Conservation (phyloP, 371 early-diverging fungal species). For the Mucor velutinosus region DNA sequence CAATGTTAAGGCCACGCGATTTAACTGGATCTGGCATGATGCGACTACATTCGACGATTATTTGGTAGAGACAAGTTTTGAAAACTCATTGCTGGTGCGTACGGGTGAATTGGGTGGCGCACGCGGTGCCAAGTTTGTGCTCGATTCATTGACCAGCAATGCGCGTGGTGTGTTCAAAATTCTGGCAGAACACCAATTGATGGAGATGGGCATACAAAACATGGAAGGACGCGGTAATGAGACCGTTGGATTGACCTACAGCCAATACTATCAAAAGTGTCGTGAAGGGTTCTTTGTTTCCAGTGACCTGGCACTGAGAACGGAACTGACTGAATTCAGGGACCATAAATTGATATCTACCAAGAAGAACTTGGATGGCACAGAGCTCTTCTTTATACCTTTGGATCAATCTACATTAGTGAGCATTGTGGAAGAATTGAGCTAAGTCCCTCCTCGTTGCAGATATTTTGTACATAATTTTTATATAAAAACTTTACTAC, state of each 20-base stretch:
- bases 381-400: constrained; percentile 84
- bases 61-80: constrained; percentile 79
- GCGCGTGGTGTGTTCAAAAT: constrained; percentile 81
- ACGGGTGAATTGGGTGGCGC: constrained; percentile 56
- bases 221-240: constrained; percentile 41
- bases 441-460: not conserved
- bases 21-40: constrained; percentile 91
- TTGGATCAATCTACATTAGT: constrained; percentile 65
- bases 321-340: constrained; percentile 87
- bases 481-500: no score
- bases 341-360: constrained; percentile 87
- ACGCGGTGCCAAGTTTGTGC: constrained; percentile 79
- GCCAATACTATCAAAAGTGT: constrained; percentile 69
- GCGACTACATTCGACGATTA: constrained; percentile 86
- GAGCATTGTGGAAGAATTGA: constrained; percentile 62
- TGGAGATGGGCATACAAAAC: constrained; percentile 51
- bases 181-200: constrained; percentile 73
- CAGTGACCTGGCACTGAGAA: constrained; percentile 79
- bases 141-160: constrained; percentile 81
- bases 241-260: constrained; percentile 62
- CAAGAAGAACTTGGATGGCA: constrained; percentile 69
- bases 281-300: constrained; percentile 83
- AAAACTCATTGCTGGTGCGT: constrained; percentile 72
- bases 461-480: not conserved
- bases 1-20: constrained; percentile 62